Evolutionary conservation across 176 grass and related monocot species (phyloP).

Genomic region (Carex kokanica): DNA sequence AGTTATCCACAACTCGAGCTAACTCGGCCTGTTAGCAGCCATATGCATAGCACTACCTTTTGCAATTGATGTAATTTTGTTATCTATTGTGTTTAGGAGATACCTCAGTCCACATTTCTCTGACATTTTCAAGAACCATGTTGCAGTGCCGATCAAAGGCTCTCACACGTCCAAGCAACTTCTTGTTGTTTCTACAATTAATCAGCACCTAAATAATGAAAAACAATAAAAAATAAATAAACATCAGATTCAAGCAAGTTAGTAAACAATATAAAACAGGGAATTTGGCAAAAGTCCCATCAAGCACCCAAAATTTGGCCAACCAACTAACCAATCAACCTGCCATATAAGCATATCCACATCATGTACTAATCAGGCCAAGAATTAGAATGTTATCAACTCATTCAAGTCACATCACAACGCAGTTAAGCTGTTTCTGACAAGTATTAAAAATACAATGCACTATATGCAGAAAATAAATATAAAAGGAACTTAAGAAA

Average conservation of each 20-base stretch:
- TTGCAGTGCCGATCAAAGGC: conserved; percentile 98
- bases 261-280: background rate
- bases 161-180: conserved; percentile 90
- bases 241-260: background rate
- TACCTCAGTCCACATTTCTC: conserved; percentile 99
- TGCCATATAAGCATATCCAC: background rate
- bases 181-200: conserved; percentile 97
- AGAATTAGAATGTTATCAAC: background rate
- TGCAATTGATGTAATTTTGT: background rate
- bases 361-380: background rate
- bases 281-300: background rate
- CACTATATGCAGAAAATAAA: background rate
- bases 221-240: background rate
- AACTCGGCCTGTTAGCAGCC: no score
- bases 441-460: background rate
- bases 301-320: background rate
- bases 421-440: background rate
- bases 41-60: background rate
- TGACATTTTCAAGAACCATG: conserved; percentile 98
- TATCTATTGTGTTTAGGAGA: background rate
- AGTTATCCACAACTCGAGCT: no score
- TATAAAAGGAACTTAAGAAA: background rate
- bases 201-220: conserved; percentile 65
- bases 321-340: conserved; percentile 2
- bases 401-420: background rate